phyloP scores from a whole-genome alignment of 129 eudicot genomes.

The Ambrosia artemisiifolia region DNA sequence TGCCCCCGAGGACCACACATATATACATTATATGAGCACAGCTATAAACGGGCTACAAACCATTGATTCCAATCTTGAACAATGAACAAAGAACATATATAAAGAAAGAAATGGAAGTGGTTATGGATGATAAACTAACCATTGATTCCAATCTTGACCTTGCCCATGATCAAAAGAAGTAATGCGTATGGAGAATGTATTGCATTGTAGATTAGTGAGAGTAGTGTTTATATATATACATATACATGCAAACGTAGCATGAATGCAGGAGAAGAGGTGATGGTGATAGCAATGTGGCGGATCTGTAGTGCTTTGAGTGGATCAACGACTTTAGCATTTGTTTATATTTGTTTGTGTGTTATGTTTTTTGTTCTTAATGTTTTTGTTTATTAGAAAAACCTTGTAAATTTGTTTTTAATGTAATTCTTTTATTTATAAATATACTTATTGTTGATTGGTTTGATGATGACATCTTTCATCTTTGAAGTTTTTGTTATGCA shows the following conservation, averaged over 20 bases:
- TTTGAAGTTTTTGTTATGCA: too few relatives aligned
- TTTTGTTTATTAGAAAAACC: background rate
- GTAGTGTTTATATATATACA: constrained; percentile 4
- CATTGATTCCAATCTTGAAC: background rate
- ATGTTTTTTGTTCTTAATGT: background rate
- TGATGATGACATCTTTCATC: too few relatives aligned
- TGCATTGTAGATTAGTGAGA: background rate
- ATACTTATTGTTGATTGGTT: too few relatives aligned
- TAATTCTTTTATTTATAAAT: too few relatives aligned
- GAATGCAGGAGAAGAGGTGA: constrained; percentile 23
- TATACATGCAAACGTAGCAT: constrained; percentile 1
- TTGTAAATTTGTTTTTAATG: background rate
- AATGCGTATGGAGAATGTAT: background rate
- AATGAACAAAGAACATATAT: background rate
- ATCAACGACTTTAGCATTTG: constrained; percentile 6
- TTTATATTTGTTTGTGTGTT: background rate
- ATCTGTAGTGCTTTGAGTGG: constrained; percentile 5
- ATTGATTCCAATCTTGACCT: constrained; percentile 73
- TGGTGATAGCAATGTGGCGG: constrained; percentile 19
- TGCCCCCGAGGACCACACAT: too few relatives aligned
- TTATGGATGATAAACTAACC: constrained; percentile 28
- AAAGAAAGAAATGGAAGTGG: background rate
- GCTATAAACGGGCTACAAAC: too few relatives aligned
- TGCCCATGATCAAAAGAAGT: constrained; percentile 35
- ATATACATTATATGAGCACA: too few relatives aligned